phyloP scores from a whole-genome alignment of 345 rosid genomes.

The Eucalyptus sp. region DNA sequence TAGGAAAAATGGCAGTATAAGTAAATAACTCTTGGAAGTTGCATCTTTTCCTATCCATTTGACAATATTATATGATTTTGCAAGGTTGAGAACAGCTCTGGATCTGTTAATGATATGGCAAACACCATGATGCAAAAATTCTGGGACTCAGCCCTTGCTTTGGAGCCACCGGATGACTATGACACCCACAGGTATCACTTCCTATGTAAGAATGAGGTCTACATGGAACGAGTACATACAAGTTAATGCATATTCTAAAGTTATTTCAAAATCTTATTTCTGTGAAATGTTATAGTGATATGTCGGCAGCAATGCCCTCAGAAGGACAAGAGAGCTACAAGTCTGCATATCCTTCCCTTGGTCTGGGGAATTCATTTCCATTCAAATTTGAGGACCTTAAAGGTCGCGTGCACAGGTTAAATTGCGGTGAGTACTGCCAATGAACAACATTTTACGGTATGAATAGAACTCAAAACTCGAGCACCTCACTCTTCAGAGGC shows the following conservation, averaged over 20 bases:
- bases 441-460: neutral
- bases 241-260: neutral
- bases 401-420: slow-evolving; percentile 88
- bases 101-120: slow-evolving; percentile 85
- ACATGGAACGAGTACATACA: neutral
- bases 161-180: slow-evolving; percentile 83
- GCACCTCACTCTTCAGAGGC: neutral
- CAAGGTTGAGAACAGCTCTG: slow-evolving; percentile 81
- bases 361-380: slow-evolving; percentile 70
- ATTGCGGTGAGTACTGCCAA: slow-evolving; percentile 34
- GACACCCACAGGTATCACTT: slow-evolving; percentile 69
- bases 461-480: neutral
- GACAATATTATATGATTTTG: neutral
- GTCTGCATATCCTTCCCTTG: slow-evolving; percentile 59
- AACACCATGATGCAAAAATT: slow-evolving; percentile 98
- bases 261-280: neutral
- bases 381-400: slow-evolving; percentile 80
- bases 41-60: neutral
- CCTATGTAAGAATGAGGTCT: neutral
- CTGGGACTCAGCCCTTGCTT: slow-evolving; percentile 94
- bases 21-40: neutral
- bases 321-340: slow-evolving; percentile 54
- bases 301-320: slow-evolving; percentile 65
- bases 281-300: slow-evolving; percentile 41
- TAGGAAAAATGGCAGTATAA: neutral